Percentiles rank a stretch among this genome's conserved stretches.
phyloP scores from a whole-genome alignment of 1,284 basidiomycete genomes.

The Phenoliferia sp. region DNA sequence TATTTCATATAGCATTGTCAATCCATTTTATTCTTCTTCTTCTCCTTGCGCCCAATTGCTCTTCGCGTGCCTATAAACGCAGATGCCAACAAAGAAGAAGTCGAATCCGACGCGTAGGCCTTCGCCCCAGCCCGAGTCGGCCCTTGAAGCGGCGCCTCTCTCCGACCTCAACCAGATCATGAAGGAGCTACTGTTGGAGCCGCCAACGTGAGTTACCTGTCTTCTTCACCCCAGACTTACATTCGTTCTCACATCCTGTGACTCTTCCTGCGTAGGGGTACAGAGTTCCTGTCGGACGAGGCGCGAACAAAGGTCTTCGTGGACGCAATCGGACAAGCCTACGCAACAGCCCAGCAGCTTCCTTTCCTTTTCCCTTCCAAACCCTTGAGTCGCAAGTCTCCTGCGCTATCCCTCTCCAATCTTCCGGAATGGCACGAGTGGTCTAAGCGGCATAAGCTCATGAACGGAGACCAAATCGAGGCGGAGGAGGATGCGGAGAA shows the following conservation, averaged over 20 bases:
- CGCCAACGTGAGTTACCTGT: not conserved
- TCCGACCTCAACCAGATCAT: not conserved
- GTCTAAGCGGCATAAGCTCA: not conserved
- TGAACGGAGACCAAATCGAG: not conserved
- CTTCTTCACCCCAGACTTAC: not conserved
- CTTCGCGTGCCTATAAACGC: no score
- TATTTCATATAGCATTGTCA: no score
- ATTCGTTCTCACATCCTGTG: not conserved
- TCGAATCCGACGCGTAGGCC: not conserved
- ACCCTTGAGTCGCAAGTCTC: not conserved
- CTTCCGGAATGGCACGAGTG: not conserved
- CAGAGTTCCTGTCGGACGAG: not conserved
- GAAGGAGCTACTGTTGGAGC: not conserved
- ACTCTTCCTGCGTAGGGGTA: not conserved
- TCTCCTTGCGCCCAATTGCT: not conserved
- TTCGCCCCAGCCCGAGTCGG: not conserved
- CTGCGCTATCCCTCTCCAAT: not conserved
- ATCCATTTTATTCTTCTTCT: no score
- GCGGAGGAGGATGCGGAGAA: no score
- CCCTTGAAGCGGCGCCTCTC: not conserved
- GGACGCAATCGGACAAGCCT: not conserved
- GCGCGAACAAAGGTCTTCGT: not conserved
- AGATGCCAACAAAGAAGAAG: not conserved
- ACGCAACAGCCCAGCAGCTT: not conserved
- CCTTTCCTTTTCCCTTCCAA: not conserved